Percentiles rank a stretch among this genome's conserved stretches.
phyloP scores from a whole-genome alignment of 2,329 filamentous ascomycete genomes.

The Xylariaceae sp. region DNA sequence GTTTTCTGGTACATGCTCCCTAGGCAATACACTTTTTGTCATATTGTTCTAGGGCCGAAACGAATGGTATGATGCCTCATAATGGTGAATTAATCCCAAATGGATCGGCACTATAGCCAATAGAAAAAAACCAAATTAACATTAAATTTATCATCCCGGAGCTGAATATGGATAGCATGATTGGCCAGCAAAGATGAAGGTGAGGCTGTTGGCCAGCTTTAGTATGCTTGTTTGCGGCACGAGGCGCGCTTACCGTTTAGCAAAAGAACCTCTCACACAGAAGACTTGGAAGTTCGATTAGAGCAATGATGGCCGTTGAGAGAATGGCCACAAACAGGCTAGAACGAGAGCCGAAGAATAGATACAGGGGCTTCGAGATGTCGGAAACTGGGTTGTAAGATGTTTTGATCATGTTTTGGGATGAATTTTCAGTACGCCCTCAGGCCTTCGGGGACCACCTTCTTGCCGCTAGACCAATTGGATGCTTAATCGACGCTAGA shows the following conservation, averaged over 20 bases:
- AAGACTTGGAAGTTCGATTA: background rate
- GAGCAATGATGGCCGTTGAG: background rate
- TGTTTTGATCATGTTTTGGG: constrained; percentile 27
- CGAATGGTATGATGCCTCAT: no score
- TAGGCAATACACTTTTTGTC: no score
- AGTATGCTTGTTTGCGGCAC: background rate
- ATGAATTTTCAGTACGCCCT: constrained; percentile 1
- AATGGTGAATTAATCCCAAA: no score
- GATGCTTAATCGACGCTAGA: background rate
- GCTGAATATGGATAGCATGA: background rate
- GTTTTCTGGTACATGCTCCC: no score
- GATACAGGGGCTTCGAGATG: constrained; percentile 20
- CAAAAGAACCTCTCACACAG: background rate
- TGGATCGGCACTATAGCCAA: no score
- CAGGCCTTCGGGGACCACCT: constrained; percentile 4
- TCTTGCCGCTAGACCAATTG: constrained; percentile 4
- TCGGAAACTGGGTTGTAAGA: constrained; percentile 11
- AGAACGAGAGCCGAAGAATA: constrained; percentile 5
- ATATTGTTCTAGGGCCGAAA: no score
- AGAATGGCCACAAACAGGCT: background rate
- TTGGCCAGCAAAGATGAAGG: background rate
- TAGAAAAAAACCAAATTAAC: no score
- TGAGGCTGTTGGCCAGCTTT: background rate
- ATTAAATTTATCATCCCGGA: no score
- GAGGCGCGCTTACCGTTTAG: background rate